phyloP scores from a whole-genome alignment of 2,329 filamentous ascomycete genomes.

The Sclerotinia sclerotiorum region DNA sequence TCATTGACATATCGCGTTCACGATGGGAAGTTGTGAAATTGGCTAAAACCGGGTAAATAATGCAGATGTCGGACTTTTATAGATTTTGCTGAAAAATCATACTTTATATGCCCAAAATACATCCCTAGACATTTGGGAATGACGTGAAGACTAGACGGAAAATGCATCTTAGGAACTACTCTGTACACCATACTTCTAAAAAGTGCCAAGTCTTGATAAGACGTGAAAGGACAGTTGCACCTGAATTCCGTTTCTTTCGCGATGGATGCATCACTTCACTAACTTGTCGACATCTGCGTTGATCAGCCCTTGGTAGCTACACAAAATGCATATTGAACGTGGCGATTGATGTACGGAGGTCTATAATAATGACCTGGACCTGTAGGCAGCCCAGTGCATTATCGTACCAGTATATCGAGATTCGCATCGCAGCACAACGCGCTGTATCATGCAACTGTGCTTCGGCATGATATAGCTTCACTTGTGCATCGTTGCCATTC shows the following conservation, averaged over 20 bases:
- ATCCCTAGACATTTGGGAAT: neutral
- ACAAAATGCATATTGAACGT: conserved; percentile 19
- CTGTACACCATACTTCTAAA: neutral
- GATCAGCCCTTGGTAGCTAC: conserved; percentile 7
- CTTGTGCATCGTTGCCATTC: conserved; percentile 8
- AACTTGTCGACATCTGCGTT: conserved; percentile 7
- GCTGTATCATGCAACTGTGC: conserved; percentile 8
- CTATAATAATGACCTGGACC: neutral
- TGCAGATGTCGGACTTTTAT: neutral
- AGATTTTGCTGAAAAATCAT: neutral
- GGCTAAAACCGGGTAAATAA: neutral
- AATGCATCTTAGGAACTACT: neutral
- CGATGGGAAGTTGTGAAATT: neutral
- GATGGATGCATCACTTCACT: conserved; percentile 11
- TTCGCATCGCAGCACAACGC: conserved; percentile 6
- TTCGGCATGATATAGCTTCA: conserved; percentile 1
- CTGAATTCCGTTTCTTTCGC: neutral
- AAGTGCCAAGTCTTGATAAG: neutral
- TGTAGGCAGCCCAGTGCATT: conserved; percentile 14
- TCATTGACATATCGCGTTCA: conserved; percentile 4
- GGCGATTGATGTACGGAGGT: conserved; percentile 7
- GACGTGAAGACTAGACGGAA: neutral
- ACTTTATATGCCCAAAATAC: neutral
- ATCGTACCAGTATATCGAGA: conserved; percentile 16
- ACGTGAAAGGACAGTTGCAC: neutral